A percentile compares a stretch with the other conserved stretches of the same genome.
These are phyloP conservation scores for Clarkia xantiana DNA, from an alignment of 345 rosid genomes.

Conservation along the genomic window DNA sequence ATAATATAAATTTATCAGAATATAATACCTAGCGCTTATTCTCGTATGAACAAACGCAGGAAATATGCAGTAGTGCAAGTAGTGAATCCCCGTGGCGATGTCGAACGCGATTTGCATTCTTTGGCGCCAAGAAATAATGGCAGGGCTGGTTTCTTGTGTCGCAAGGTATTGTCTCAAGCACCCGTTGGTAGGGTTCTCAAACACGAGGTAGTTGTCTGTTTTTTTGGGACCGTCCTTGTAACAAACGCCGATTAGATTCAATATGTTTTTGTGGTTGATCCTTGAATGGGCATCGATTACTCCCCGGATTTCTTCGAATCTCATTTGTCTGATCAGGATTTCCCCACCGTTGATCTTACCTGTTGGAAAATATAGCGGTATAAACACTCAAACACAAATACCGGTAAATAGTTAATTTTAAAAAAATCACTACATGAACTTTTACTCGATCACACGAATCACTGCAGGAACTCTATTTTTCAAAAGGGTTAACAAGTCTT, in stretches of 20 bases:
- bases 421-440: no score
- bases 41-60: conserved; percentile 31
- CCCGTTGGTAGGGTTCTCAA: conserved; percentile 34
- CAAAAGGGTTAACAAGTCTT: no score
- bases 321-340: conserved; percentile 36
- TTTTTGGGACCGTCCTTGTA: conserved; percentile 17
- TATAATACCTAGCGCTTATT: no score
- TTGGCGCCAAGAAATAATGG: conserved; percentile 13
- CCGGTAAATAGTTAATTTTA: no score
- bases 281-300: conserved; percentile 34
- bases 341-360: conserved; percentile 17
- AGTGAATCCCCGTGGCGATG: conserved; percentile 30
- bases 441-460: no score
- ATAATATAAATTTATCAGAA: no score
- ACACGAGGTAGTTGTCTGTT: conserved; percentile 16
- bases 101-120: conserved; percentile 40
- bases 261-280: conserved; percentile 42
- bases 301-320: conserved; percentile 23
- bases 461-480: no score
- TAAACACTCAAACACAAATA: no score
- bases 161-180: conserved; percentile 32
- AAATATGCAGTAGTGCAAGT: conserved; percentile 34
- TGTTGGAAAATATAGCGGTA: no score
- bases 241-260: conserved; percentile 36
- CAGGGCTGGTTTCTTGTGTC: conserved; percentile 6